Conservation (phyloP, 2,329 filamentous ascomycete genomes). For the Talaromyces amestolkiae region DNA sequence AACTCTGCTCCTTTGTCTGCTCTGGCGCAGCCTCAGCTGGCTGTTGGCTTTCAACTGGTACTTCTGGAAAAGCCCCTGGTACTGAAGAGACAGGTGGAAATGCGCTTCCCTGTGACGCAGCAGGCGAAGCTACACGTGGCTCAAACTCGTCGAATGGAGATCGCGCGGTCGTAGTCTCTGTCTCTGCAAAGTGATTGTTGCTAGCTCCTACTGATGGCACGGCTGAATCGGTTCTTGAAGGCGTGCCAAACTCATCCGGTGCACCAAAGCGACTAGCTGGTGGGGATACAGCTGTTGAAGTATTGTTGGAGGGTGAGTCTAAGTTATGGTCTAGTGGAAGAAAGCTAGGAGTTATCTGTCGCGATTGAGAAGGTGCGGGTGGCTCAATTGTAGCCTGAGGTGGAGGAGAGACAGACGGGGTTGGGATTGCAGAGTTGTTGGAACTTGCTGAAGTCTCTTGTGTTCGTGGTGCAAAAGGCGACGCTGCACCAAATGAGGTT, state of each 20-base stretch:
- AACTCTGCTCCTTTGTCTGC: conserved; percentile 39
- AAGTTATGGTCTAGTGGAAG: conserved; percentile 63
- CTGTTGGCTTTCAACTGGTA: conserved; percentile 12
- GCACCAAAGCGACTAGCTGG: conserved; percentile 63
- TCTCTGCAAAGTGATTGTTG: not conserved
- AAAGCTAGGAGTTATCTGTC: conserved; percentile 58
- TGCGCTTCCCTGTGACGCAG: not conserved
- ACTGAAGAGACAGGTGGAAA: conserved; percentile 27
- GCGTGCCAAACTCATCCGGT: conserved; percentile 45
- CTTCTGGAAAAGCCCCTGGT: conserved; percentile 49
- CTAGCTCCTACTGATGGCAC: not conserved
- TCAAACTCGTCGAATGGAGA: conserved; percentile 37
- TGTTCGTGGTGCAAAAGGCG: conserved; percentile 37
- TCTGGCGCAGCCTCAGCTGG: conserved; percentile 24
- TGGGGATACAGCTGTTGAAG: conserved; percentile 70
- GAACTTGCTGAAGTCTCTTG: conserved; percentile 44
- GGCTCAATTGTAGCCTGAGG: conserved; percentile 39
- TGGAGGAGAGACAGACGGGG: conserved; percentile 63
- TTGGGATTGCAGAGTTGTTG: conserved; percentile 52
- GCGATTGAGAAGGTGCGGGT: conserved; percentile 47
- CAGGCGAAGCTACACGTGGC: conserved; percentile 19
- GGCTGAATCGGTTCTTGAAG: conserved; percentile 25
- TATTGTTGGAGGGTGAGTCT: conserved; percentile 66
- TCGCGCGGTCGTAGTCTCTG: conserved; percentile 19
- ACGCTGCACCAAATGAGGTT: conserved; percentile 61